These are phyloP conservation scores for Heliocybe sulcata DNA, from an alignment of 1,284 basidiomycete genomes.

Conservation along the genomic window DNA sequence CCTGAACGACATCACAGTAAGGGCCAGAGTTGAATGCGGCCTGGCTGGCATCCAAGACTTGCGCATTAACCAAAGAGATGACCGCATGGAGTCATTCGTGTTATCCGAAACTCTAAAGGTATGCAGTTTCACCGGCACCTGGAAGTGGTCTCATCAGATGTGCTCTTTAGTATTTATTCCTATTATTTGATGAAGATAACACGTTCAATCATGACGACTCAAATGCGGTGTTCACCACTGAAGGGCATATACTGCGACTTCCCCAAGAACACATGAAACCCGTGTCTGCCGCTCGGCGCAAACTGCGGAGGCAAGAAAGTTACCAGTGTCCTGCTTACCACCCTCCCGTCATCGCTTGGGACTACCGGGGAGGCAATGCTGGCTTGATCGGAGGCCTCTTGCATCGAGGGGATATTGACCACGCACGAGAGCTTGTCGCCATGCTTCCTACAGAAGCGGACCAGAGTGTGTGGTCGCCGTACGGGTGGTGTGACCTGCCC, in stretches of 20 bases:
- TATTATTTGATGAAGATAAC: slow-evolving; percentile 86
- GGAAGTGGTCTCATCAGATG: not conserved
- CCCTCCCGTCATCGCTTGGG: slow-evolving; percentile 29
- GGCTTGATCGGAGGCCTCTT: slow-evolving; percentile 65
- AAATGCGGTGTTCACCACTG: slow-evolving; percentile 86
- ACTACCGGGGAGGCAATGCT: slow-evolving; percentile 22
- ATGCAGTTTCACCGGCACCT: slow-evolving; percentile 9
- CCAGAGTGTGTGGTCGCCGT: slow-evolving; percentile 48
- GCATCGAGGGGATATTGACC: slow-evolving; percentile 70
- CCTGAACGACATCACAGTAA: slow-evolving; percentile 64
- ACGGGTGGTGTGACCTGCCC: slow-evolving; percentile 71
- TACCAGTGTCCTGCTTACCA: slow-evolving; percentile 70
- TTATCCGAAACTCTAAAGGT: slow-evolving; percentile 90
- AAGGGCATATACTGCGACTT: slow-evolving; percentile 84
- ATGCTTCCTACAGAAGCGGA: slow-evolving; percentile 42
- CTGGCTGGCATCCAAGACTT: slow-evolving; percentile 79
- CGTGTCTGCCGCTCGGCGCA: slow-evolving; percentile 49
- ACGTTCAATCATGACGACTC: slow-evolving; percentile 68
- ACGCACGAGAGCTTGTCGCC: slow-evolving; percentile 63
- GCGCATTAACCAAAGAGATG: slow-evolving; percentile 72
- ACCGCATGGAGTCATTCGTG: slow-evolving; percentile 91
- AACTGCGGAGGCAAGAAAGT: slow-evolving; percentile 56
- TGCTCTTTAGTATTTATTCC: slow-evolving; percentile 69
- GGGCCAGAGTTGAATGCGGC: slow-evolving; percentile 81
- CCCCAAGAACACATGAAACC: slow-evolving; percentile 44